These are phyloP conservation scores for Lentinula raphanica DNA, from an alignment of 768 basidiomycete species.

Conservation along the genomic window DNA sequence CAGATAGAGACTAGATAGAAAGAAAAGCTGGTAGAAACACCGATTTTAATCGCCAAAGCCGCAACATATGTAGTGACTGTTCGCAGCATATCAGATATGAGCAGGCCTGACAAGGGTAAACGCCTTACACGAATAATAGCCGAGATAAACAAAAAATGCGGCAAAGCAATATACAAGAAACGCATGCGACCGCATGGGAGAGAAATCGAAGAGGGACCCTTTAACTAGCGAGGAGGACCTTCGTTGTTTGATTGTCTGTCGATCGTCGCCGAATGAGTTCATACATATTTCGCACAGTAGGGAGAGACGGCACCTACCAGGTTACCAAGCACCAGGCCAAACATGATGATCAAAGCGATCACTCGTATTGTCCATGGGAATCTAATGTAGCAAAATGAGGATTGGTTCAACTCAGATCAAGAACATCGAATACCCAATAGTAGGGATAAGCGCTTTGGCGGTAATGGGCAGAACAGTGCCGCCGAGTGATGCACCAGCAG, in stretches of 20 bases:
- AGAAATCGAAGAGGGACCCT: conserved; percentile 36
- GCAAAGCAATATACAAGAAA: conserved; percentile 37
- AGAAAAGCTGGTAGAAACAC: conserved; percentile 27
- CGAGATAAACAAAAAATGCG: conserved; percentile 36
- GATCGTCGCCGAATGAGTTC: not conserved
- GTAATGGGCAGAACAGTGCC: conserved; percentile 44
- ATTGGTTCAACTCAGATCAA: not conserved
- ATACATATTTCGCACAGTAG: not conserved
- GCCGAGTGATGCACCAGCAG: conserved; percentile 40
- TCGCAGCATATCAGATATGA: not conserved
- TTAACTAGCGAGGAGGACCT: conserved; percentile 31
- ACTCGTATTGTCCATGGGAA: conserved; percentile 53
- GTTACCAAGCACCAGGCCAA: conserved; percentile 35
- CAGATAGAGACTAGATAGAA: conserved; percentile 42
- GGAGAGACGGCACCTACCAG: conserved; percentile 20
- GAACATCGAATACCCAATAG: conserved; percentile 29
- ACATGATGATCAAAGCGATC: conserved; percentile 39
- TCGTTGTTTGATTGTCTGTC: conserved; percentile 25
- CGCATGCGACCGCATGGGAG: conserved; percentile 28
- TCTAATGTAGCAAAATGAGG: conserved; percentile 22
- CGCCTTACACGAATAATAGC: conserved; percentile 40
- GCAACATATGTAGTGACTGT: conserved; percentile 4
- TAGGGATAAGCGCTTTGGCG: conserved; percentile 32
- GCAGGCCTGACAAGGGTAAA: not conserved
- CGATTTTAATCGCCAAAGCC: conserved; percentile 5